Conservation (phyloP, 2,329 filamentous ascomycete genomes). For the Mycosphaerella arachidis region DNA sequence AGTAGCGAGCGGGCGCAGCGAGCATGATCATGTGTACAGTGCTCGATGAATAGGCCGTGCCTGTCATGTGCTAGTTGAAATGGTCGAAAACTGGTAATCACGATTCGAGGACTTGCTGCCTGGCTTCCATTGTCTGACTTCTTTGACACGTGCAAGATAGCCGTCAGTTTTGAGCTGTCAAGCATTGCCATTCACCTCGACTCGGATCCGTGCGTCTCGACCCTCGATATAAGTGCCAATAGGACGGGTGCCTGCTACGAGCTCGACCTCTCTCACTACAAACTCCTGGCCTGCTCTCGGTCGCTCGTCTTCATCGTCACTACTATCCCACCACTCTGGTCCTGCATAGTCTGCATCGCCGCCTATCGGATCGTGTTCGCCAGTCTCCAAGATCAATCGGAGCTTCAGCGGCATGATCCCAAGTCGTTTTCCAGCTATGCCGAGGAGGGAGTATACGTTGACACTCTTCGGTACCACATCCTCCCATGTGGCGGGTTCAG, state of each 20-base stretch:
- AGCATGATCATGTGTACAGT: neutral
- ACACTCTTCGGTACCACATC: constrained; percentile 66
- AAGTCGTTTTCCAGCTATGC: constrained; percentile 70
- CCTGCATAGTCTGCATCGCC: constrained; percentile 48
- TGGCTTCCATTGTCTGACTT: neutral
- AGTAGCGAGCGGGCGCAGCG: neutral
- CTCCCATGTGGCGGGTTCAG: constrained; percentile 14
- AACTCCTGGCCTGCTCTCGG: constrained; percentile 43
- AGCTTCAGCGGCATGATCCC: constrained; percentile 59
- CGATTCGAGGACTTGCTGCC: neutral
- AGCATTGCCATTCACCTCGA: constrained; percentile 36
- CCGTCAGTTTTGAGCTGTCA: neutral
- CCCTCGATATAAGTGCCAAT: constrained; percentile 81
- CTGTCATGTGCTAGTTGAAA: neutral
- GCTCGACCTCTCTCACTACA: constrained; percentile 72
- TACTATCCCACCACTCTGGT: constrained; percentile 37
- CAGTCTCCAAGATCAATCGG: constrained; percentile 78
- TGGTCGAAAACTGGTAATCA: neutral
- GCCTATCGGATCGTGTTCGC: constrained; percentile 77
- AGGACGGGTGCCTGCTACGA: constrained; percentile 73
- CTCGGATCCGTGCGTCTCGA: constrained; percentile 62
- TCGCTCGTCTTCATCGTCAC: constrained; percentile 38
- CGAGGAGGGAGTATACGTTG: constrained; percentile 77
- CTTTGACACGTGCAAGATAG: neutral
- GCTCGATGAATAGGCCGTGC: neutral